These are phyloP conservation scores for Rostrohypoxylon terebratum DNA, from an alignment of 495 filamentous ascomycete species.

Conservation along the genomic window DNA sequence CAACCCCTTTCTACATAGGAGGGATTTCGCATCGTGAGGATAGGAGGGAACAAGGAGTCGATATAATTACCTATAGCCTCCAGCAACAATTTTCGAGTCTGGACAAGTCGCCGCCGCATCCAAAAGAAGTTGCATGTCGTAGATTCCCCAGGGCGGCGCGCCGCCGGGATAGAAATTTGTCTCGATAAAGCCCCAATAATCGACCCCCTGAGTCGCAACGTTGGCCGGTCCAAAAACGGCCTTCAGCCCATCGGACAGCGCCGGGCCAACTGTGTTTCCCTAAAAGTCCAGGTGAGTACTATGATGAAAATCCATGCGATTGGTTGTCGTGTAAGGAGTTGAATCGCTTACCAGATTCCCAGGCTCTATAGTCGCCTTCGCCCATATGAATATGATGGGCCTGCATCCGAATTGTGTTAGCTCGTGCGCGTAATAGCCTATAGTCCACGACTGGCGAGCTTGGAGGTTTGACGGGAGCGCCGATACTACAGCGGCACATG, in stretches of 20 bases:
- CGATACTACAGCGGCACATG: constrained; percentile 26
- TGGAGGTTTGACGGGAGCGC: constrained; percentile 33
- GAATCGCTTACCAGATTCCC: constrained; percentile 62
- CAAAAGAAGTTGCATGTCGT: constrained; percentile 49
- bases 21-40: background rate
- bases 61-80: constrained; percentile 44
- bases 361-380: constrained; percentile 61
- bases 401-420: constrained; percentile 56
- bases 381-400: constrained; percentile 60
- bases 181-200: constrained; percentile 54
- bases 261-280: constrained; percentile 58
- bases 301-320: constrained; percentile 13
- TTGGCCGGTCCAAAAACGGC: constrained; percentile 53
- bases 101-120: constrained; percentile 46
- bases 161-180: constrained; percentile 54
- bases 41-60: background rate
- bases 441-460: constrained; percentile 45
- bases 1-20: background rate
- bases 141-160: constrained; percentile 52
- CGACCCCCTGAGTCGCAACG: constrained; percentile 55
- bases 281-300: constrained; percentile 35
- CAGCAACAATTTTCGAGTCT: constrained; percentile 48
- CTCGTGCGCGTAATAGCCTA: constrained; percentile 53
- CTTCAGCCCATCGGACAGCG: constrained; percentile 54
- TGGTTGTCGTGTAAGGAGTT: background rate